These are phyloP conservation scores for Alnus rubra DNA, from an alignment of 306 rosid genomes.

Conservation along the genomic window DNA sequence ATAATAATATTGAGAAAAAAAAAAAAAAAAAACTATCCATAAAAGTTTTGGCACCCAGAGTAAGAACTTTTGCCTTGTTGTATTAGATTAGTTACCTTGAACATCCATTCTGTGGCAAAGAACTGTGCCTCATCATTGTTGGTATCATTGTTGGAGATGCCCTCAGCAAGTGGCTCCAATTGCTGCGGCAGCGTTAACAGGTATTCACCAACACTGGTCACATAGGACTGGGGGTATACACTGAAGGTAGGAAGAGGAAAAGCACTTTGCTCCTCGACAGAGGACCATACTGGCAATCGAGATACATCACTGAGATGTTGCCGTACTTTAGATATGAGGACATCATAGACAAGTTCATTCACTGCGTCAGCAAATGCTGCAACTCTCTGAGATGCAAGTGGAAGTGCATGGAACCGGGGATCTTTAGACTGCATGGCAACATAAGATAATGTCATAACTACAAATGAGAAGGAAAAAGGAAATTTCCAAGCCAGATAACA, in stretches of 20 bases:
- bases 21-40: not conserved
- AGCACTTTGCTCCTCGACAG: slow-evolving; percentile 84
- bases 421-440: slow-evolving; percentile 83
- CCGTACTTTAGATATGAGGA: slow-evolving; percentile 96
- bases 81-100: slow-evolving; percentile 61
- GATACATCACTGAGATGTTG: slow-evolving; percentile 91
- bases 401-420: slow-evolving; percentile 98
- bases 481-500: not conserved
- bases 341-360: slow-evolving; percentile 94
- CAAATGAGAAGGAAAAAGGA: slow-evolving; percentile 8
- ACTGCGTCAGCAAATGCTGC: slow-evolving; percentile 89
- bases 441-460: slow-evolving; percentile 18
- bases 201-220: slow-evolving; percentile 90
- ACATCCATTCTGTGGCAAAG: slow-evolving; percentile 99
- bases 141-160: slow-evolving; percentile 73
- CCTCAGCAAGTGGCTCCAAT: slow-evolving; percentile 98
- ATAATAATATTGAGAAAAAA: slow-evolving; percentile 8
- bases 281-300: slow-evolving; percentile 83
- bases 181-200: slow-evolving; percentile 97
- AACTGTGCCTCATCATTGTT: slow-evolving; percentile 91
- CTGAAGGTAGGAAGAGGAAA: slow-evolving; percentile 91
- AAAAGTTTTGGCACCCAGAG: slow-evolving; percentile 9
- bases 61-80: not conserved
- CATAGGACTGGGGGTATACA: slow-evolving; percentile 88
- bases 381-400: slow-evolving; percentile 92